Evolutionary conservation across 805 yeast genomes (phyloP), one percentile per base, ranked within the genome.

Genomic region (Priceomyces haplophilus): DNA sequence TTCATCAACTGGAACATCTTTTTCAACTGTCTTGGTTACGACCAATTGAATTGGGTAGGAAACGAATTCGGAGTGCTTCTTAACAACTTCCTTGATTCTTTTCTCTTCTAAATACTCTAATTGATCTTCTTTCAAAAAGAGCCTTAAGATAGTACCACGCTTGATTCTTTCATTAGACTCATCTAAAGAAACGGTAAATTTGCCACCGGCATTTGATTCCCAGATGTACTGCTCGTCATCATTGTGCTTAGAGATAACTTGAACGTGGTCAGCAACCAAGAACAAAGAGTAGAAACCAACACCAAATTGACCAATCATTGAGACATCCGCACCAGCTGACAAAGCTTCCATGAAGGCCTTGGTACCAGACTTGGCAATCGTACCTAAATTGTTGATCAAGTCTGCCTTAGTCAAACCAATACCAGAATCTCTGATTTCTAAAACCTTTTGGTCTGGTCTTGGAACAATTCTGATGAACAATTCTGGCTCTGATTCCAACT

Each of bases 291-390:
- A 93, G 91, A 93, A 93, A 83, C 99, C 99, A 60, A 93, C 99
- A 89, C 99, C 99, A 79, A 93, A 93, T 78, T 93, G 99, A 82
- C 99, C 99, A 76, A 93, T 93, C 99, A 93, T 93, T 53, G 98
- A 90, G 51, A 93, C 97, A 72, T 93, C 99, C 49, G 99, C 99
- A 76, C 99, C 99, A 53, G 97, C 98, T 54, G 96, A 85, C 55
- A 95, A 80, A 55, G 99, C 99, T 78, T 93, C 99, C 99, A 93
- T 93, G 73, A 93, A 93, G 58, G 96, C 88, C 79, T 93, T 93
- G 60, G 99, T 93, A 77, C 99, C 99, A 55, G 99, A 93, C 78
- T 93, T 93, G 66, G 99, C 99, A 67, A 93, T 93, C 55, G 98
- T 93, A 85, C 99, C 99, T 73, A 93, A 86, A 79, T 93, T 93